Percentiles rank a stretch among this genome's conserved stretches.
phyloP scores from a whole-genome alignment of 2,329 filamentous ascomycete species.

The Beauveria caledonica region DNA sequence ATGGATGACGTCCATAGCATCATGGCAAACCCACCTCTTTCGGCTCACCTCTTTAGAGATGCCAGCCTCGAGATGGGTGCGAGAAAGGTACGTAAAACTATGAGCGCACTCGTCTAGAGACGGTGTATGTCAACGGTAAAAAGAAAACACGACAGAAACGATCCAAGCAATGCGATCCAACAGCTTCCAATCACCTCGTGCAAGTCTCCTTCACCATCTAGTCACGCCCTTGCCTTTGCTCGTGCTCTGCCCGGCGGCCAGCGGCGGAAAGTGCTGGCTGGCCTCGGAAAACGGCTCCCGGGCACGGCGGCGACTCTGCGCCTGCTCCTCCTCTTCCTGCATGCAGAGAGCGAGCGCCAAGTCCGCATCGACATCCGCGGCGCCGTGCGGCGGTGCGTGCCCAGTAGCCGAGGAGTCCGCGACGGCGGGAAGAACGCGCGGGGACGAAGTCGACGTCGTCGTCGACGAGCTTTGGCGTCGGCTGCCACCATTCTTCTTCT shows the following conservation, averaged over 20 bases:
- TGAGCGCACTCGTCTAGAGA: neutral
- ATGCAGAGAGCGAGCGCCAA: constrained; percentile 51
- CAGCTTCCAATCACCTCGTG: neutral
- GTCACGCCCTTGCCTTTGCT: constrained; percentile 35
- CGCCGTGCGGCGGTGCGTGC: neutral
- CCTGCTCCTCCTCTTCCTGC: constrained; percentile 34
- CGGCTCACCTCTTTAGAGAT: neutral
- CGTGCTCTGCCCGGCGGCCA: constrained; percentile 29
- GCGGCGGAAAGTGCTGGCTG: constrained; percentile 30
- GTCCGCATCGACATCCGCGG: constrained; percentile 40
- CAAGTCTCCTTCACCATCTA: constrained; percentile 18
- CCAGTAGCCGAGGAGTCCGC: constrained; percentile 18
- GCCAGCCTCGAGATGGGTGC: neutral
- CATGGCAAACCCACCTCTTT: neutral
- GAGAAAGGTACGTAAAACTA: neutral
- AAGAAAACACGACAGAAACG: neutral
- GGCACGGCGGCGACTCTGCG: neutral
- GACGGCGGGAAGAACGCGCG: constrained; percentile 22
- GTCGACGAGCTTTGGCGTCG: constrained; percentile 24
- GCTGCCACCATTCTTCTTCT: constrained; percentile 22
- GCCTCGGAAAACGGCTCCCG: neutral
- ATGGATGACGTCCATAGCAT: neutral
- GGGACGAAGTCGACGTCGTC: constrained; percentile 20
- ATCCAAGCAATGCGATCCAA: neutral
- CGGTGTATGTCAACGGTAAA: constrained; percentile 1